phyloP scores from a whole-genome alignment of 2,329 filamentous ascomycete genomes.

The Ophiostoma sp. region DNA sequence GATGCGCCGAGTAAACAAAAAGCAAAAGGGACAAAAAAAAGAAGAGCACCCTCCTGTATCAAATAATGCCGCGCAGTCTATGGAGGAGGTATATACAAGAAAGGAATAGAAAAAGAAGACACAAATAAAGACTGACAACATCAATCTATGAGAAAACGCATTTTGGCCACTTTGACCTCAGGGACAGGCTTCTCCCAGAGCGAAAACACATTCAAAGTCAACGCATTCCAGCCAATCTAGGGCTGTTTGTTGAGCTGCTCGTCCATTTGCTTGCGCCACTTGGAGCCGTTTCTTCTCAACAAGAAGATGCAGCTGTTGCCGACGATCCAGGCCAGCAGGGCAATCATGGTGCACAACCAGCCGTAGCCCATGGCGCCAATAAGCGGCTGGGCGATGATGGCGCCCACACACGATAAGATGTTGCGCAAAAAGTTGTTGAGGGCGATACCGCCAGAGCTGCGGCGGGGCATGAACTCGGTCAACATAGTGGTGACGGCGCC shows the following conservation, averaged over 20 bases:
- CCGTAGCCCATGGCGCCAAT: constrained; percentile 71
- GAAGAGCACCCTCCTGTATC: neutral
- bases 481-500: constrained; percentile 76
- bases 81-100: neutral
- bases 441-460: constrained; percentile 71
- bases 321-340: constrained; percentile 56
- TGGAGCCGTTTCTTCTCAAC: constrained; percentile 59
- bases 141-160: neutral
- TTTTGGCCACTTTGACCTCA: neutral
- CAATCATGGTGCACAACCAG: constrained; percentile 68
- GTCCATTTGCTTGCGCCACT: constrained; percentile 67
- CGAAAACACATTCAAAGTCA: neutral
- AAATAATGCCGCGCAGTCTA: neutral
- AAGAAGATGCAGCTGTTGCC: constrained; percentile 60
- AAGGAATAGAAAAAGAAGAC: neutral
- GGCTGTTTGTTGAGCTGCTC: constrained; percentile 34
- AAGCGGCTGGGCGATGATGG: constrained; percentile 68
- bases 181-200: neutral
- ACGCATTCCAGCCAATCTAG: neutral
- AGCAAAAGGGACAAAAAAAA: neutral
- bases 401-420: constrained; percentile 72
- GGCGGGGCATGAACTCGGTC: constrained; percentile 77
- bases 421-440: constrained; percentile 81
- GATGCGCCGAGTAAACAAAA: constrained; percentile 2
- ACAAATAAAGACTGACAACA: neutral